Percentiles rank a stretch among this genome's conserved stretches.
Conservation (phyloP, 2,329 filamentous ascomycete genomes). For the Penicillium sp. region DNA sequence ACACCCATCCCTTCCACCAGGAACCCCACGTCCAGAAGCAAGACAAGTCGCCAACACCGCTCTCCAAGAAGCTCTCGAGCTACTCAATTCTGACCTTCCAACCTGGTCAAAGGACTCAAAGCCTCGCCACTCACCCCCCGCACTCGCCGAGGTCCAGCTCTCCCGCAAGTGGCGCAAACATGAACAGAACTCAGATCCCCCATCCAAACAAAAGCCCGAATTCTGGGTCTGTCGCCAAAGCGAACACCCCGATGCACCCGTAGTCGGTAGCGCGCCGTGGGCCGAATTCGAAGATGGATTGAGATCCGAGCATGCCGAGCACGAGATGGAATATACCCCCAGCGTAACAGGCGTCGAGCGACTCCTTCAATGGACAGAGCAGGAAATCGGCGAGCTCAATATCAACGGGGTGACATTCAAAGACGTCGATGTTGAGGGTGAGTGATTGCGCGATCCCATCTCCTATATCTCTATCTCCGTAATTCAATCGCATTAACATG, state of each 20-base stretch:
- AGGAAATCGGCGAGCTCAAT: conserved; percentile 18
- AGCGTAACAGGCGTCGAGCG: conserved; percentile 36
- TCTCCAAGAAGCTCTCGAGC: conserved; percentile 33
- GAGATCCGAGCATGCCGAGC: conserved; percentile 42
- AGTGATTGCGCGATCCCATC: no score
- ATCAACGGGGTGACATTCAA: conserved; percentile 9
- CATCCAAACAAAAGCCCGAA: conserved; percentile 25
- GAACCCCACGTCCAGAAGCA: conserved; percentile 21
- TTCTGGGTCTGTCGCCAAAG: conserved; percentile 49
- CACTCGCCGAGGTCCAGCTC: conserved; percentile 36
- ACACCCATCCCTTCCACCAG: conserved; percentile 31
- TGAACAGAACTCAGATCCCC: neutral
- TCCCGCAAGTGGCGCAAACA: conserved; percentile 21
- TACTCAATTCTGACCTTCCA: conserved; percentile 33
- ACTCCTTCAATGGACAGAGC: conserved; percentile 33
- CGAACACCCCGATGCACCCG: conserved; percentile 34
- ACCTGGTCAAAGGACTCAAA: conserved; percentile 33
- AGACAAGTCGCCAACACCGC: conserved; percentile 26
- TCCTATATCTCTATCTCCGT: no score
- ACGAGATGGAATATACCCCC: conserved; percentile 49
- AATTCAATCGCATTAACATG: no score
- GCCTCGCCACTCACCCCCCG: conserved; percentile 32
- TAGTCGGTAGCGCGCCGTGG: conserved; percentile 42
- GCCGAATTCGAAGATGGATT: conserved; percentile 44
- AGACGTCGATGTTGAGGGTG: conserved; percentile 35